Evolutionary conservation across 345 rosid species (phyloP), one percentile per base, ranked within the genome.

Genomic region (Gynandropsis gynandra): DNA sequence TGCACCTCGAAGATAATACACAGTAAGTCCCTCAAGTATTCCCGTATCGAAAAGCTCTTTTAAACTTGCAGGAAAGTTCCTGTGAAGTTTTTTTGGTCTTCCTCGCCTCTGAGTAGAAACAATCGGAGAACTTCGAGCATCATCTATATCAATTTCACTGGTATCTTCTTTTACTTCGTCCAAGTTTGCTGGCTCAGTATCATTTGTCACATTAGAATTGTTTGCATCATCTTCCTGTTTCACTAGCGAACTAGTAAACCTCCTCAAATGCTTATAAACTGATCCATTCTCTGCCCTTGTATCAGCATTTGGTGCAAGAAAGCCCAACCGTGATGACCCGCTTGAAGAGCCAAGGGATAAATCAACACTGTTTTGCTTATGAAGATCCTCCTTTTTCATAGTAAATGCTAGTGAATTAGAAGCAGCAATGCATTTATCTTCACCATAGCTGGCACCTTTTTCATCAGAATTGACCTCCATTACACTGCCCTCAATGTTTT

Each of bases 41-140:
- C 98, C 85, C 4, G 79, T 69, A 54, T 72, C 81, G 4, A 90
- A 72, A 62, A 90, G 70, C 32, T 82, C 92, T 72, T 73, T 80
- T 67, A 90, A 59, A 60, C 74, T 77, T 0, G 74, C n/a, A 4
- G 82, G 81, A 50, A 75, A 80, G 60, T 59, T 72, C 71, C 76
- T 80, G 7, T 46, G 29, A 35, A 47, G 56, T 69, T 54, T 78
- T 52, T 50, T 75, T 10, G 80, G 64, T 67, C 63, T 59, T 65
- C 56, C 83, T 17, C 59, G 70, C 64, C 50, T 79, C 49, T 44
- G 21, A 13, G 61, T 63, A 45, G 61, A 50, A 18, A 44, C 39
- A 45, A 24, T 52, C 7, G 47, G 47, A 51, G 58, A 40, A 41
- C 58, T 54, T 50, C 45, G 63, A 41, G 40, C 11, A 47, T 42